Conservation (phyloP, 495 filamentous ascomycete species). For the Tuber umbilicatum region DNA sequence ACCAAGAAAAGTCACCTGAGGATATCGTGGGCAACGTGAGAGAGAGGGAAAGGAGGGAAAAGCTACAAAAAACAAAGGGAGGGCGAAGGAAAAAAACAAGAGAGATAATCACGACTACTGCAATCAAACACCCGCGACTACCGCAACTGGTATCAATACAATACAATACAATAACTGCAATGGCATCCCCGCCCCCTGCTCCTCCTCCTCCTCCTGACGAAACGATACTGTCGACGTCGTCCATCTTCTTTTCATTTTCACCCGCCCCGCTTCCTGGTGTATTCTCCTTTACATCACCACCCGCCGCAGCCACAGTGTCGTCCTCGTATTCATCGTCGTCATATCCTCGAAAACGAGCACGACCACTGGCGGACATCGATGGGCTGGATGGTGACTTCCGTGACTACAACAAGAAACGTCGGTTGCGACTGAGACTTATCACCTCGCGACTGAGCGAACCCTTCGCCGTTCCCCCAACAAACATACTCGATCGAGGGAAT, state of each 20-base stretch:
- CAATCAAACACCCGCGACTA: background rate
- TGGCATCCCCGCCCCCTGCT: conserved; percentile 26
- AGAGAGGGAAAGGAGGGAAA: background rate
- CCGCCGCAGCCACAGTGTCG: conserved; percentile 16
- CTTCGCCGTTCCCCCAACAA: conserved; percentile 60
- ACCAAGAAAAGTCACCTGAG: background rate
- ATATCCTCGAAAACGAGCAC: conserved; percentile 50
- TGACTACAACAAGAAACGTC: conserved; percentile 58
- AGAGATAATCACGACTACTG: background rate
- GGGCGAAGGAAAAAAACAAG: background rate
- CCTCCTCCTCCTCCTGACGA: conserved; percentile 11
- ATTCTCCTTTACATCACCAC: conserved; percentile 30
- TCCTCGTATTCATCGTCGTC: conserved; percentile 36
- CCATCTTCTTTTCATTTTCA: conserved; percentile 28
- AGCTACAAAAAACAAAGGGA: background rate
- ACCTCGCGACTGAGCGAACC: conserved; percentile 64
- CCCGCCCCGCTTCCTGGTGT: conserved; percentile 24
- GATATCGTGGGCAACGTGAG: background rate
- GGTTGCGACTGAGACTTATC: conserved; percentile 56
- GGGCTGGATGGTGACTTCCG: conserved; percentile 46
- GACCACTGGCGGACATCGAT: conserved; percentile 58
- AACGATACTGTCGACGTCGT: conserved; percentile 16
- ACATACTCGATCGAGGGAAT: conserved; percentile 58
- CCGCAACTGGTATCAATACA: background rate
- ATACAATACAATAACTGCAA: conserved; percentile 18